Base-by-base conservation (phyloP, 2,329 filamentous ascomycete species). In the Dichotomopilus funicola region DNA sequence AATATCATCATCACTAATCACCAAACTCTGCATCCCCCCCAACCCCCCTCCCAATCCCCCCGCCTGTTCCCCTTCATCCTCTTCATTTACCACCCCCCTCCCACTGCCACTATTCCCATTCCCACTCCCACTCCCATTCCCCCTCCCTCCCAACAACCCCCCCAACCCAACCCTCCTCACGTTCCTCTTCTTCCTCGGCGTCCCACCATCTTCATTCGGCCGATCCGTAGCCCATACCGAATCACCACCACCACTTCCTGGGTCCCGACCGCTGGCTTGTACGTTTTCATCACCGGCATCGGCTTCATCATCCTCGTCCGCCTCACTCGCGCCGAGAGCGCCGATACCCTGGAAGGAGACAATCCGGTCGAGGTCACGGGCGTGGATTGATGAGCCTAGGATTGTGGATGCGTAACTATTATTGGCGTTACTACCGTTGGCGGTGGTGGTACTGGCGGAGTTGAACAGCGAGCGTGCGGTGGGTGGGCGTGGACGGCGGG, bases 1-100 rank as follows among this genome's bases (percentile, higher is more conserved):
- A 67, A 94, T 92, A 73, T 94, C 89, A 71, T 94, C 89, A 65
- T 94, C 89, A 63, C 85, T 89, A 42, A 92, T 72, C 45, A 89
- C 81, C 61, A 91, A 71, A 64, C 86, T 87, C 68, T 85, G 82
- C 59, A 83, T 78, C 49, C 56, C 59, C 45, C 62, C 58, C 51
- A 66, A 61, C 56, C 62, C 50, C 62, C 64, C 62, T 50, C 70
- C 59, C 60, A 69, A 27, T 27, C 19, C 19, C 19, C 19, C 19
- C 19, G 3, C 19, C 19, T 27, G 19, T 27, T 27, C 12, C 70
- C 60, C 41, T 53, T 60, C 69, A 80, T 82, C 43, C 72, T 69
- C 0, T 50, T 56, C 59, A 46, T 62, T 58, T 50, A 63, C 64
- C 59, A 51, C 65, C 52, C 49, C 60, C 55, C 54, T 59, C 53